phyloP scores from a whole-genome alignment of 2,329 filamentous ascomycete species.

The Samsoniella hepiali region DNA sequence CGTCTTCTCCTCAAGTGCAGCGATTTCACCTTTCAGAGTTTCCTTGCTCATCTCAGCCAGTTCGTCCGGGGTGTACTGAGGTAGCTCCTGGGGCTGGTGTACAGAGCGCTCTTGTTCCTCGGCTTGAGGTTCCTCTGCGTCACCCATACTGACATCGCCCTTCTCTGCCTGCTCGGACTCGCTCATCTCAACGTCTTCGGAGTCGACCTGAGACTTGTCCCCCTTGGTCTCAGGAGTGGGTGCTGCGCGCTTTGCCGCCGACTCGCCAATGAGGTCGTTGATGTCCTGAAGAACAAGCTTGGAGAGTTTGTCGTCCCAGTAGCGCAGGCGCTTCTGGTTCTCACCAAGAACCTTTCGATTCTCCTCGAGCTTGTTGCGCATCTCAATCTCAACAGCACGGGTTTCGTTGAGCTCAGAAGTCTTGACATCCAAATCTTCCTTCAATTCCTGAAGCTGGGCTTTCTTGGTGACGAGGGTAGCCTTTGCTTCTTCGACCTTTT shows the following conservation, averaged over 20 bases:
- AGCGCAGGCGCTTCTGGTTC: slow-evolving; percentile 76
- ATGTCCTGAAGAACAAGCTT: slow-evolving; percentile 84
- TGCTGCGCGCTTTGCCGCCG: slow-evolving; percentile 28
- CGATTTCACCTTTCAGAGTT: slow-evolving; percentile 59
- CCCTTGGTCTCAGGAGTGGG: slow-evolving; percentile 19
- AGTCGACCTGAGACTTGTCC: slow-evolving; percentile 28
- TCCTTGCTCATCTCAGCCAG: slow-evolving; percentile 64
- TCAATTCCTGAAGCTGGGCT: slow-evolving; percentile 73
- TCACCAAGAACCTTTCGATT: slow-evolving; percentile 85
- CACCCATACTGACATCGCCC: slow-evolving; percentile 19
- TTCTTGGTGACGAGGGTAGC: slow-evolving; percentile 75
- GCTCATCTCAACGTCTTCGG: slow-evolving; percentile 30
- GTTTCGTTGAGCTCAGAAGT: slow-evolving; percentile 83
- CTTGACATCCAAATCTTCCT: slow-evolving; percentile 83
- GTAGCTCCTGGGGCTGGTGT: slow-evolving; percentile 57
- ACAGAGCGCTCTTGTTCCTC: slow-evolving; percentile 25
- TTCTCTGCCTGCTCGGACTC: slow-evolving; percentile 30
- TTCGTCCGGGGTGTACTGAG: slow-evolving; percentile 72
- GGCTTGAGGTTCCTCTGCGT: background rate
- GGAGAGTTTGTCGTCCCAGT: slow-evolving; percentile 86
- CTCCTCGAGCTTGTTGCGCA: slow-evolving; percentile 96
- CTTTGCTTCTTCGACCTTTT: slow-evolving; percentile 77
- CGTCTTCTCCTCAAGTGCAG: slow-evolving; percentile 64
- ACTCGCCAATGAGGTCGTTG: slow-evolving; percentile 56
- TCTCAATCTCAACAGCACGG: slow-evolving; percentile 88